Percentiles rank a stretch among this genome's conserved stretches.
phyloP scores from a whole-genome alignment of 257 asterid genomes.

The Orobanche coerulescens region DNA sequence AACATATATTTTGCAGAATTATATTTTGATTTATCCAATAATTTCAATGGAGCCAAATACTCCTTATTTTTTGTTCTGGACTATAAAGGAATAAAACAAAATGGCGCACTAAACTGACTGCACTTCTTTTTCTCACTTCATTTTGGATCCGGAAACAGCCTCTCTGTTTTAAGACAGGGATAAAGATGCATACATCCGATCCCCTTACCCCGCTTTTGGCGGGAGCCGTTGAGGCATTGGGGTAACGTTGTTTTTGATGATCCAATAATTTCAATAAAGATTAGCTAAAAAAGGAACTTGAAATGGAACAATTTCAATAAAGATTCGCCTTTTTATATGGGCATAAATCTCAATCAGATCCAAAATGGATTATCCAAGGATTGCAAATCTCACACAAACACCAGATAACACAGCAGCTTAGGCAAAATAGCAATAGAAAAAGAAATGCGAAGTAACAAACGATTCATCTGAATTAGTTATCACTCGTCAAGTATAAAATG shows the following conservation, averaged over 20 bases:
- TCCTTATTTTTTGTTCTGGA: too few species aligned
- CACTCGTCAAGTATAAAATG: background rate
- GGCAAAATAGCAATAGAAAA: background rate
- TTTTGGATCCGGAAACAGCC: too few species aligned
- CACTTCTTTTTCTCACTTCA: too few species aligned
- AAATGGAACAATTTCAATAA: background rate
- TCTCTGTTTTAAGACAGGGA: too few species aligned
- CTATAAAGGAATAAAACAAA: too few species aligned
- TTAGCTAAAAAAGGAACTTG: background rate
- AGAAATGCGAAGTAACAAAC: slow-evolving; percentile 1
- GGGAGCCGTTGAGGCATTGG: too few species aligned
- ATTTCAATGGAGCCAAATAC: too few species aligned
- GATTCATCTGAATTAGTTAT: background rate
- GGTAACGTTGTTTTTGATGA: too few species aligned
- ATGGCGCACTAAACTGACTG: background rate
- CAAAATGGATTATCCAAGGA: background rate
- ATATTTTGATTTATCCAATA: background rate
- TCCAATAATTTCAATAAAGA: background rate
- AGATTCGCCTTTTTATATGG: background rate
- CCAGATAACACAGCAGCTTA: background rate
- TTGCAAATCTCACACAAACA: background rate
- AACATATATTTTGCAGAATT: background rate
- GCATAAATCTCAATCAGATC: slow-evolving; percentile 1
- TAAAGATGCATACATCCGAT: too few species aligned
- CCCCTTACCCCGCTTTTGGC: too few species aligned